A percentile compares a stretch with the other conserved stretches of the same genome.
phyloP scores from a whole-genome alignment of 129 eudicot genomes.

The Dittrichia graveolens region DNA sequence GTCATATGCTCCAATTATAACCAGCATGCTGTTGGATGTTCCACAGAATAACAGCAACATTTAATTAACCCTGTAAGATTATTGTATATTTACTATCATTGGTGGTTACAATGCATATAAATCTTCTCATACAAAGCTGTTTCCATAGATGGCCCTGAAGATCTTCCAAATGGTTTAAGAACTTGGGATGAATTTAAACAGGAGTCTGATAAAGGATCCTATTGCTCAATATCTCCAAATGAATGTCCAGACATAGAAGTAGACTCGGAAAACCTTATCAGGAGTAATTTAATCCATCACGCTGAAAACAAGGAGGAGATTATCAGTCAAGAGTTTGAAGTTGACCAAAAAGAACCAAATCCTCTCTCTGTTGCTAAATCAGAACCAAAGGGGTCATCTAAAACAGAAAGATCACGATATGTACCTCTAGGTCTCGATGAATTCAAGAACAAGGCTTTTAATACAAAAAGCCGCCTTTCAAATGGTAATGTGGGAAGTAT shows the following conservation, averaged over 20 bases:
- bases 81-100: conserved; percentile 12
- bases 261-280: conserved; percentile 33
- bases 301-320: conserved; percentile 30
- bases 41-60: conserved; percentile 1
- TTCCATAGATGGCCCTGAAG: conserved; percentile 59
- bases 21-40: not conserved
- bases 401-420: conserved; percentile 48
- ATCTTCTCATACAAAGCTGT: conserved; percentile 15
- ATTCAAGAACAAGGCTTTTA: conserved; percentile 75
- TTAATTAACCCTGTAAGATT: conserved; percentile 4
- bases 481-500: conserved; percentile 63
- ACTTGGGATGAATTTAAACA: conserved; percentile 54
- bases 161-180: conserved; percentile 41
- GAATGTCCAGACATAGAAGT: conserved; percentile 32
- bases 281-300: conserved; percentile 26
- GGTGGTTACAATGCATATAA: conserved; percentile 13
- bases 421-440: conserved; percentile 81
- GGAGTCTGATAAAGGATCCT: conserved; percentile 26
- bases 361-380: conserved; percentile 21
- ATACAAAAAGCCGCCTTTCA: conserved; percentile 48
- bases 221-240: conserved; percentile 27
- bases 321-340: conserved; percentile 28
- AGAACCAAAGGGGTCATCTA: conserved; percentile 44
- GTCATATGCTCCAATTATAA: not conserved
- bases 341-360: conserved; percentile 30